Conservation (phyloP, 139 green algal genomes). For the Marvania coccoides region DNA sequence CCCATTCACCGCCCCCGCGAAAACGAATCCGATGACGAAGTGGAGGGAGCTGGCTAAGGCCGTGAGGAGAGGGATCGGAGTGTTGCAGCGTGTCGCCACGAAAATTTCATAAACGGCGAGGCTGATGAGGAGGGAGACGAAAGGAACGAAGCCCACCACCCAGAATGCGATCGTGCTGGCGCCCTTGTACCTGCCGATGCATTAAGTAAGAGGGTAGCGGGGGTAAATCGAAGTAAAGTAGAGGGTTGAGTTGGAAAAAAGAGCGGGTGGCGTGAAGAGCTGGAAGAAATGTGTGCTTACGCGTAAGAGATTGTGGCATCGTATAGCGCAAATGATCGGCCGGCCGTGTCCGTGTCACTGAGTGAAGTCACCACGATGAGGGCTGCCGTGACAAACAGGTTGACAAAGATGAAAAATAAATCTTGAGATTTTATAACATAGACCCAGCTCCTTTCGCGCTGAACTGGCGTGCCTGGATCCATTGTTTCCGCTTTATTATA, state of each 20-base stretch:
- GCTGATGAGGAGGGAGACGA: neutral
- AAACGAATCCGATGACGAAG: conserved; percentile 25
- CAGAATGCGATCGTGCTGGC: conserved; percentile 19
- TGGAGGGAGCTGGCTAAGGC: conserved; percentile 21
- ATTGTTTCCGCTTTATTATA: too few relatives aligned
- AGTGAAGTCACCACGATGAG: neutral
- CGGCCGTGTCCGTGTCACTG: neutral
- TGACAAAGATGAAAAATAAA: neutral
- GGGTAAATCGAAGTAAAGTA: neutral
- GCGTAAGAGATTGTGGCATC: conserved; percentile 22
- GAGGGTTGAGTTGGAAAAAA: neutral
- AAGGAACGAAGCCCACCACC: neutral
- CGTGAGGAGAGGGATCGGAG: neutral
- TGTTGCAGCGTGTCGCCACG: neutral
- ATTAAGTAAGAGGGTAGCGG: neutral
- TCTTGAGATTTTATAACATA: neutral
- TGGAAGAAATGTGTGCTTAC: neutral
- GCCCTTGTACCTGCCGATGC: neutral
- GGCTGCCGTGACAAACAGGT: neutral
- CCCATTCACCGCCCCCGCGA: conserved; percentile 12
- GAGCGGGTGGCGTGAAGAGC: neutral
- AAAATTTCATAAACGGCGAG: neutral
- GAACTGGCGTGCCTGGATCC: too few relatives aligned
- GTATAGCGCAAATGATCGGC: conserved; percentile 7
- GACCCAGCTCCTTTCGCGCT: too few relatives aligned